Base-by-base conservation (phyloP, 2,329 filamentous ascomycete genomes). In the Didymella keratinophila region DNA sequence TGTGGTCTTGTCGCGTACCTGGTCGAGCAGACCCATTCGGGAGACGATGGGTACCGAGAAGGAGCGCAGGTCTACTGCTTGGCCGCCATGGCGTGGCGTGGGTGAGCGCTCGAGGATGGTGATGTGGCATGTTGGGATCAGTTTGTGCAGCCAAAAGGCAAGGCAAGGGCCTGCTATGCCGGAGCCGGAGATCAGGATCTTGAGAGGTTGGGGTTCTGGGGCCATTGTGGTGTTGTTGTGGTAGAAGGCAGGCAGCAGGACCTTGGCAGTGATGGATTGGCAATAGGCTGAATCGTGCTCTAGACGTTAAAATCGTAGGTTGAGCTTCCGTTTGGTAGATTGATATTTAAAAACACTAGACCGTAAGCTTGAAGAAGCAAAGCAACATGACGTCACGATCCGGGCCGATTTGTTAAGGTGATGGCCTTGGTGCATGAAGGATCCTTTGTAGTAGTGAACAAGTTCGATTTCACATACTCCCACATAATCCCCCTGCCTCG, bases 51-150 rank as follows among this genome's bases (percentile, higher is more conserved):
- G 76, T 43, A 86, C 78, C 0, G 81, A 84, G 21, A 80, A 78
- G 12, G 78, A 81, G 3, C 83, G 80, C 2, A 87, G 73, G 65
- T 88, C 86, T 27, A 87, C 71, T 47, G 86, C 83, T 3, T 82
- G 79, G 0, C 85, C 85, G 0, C 76, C 76, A 0, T 78, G 71
- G 3, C 84, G 78, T 0, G 85, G 68, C 10, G 51, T 58, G 1
- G 77, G 70, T 10, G 69, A 75, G 6, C 80, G 76, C 54, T 83
- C 80, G 34, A 82, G 61, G 27, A 83, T 64, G 1, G 78, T 78
- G 25, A 79, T 71, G 21, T 70, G 48, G 20, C 74, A 70, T 7
- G 52, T 51, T 30, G 66, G 68, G 63, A 68, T 63, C 14, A 71
- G 58, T 48, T 73, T 73, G 1, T 81, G 72, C 14, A 87, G 78